phyloP scores from a whole-genome alignment of 2,329 filamentous ascomycete genomes.

The Coniochaeta sp. region DNA sequence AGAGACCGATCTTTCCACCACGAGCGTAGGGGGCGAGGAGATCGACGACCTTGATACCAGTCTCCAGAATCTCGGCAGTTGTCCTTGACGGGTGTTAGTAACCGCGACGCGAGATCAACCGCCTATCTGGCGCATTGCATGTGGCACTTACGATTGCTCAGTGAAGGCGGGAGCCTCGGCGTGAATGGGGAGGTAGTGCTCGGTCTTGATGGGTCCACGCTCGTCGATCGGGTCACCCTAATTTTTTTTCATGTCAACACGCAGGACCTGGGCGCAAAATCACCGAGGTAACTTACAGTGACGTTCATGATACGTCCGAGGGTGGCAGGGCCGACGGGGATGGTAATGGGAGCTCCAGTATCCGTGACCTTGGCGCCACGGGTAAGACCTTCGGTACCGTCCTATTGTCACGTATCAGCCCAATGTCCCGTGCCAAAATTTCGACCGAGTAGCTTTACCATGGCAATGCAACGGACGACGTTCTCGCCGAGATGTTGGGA shows the following conservation, averaged over 20 bases:
- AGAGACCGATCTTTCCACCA: constrained; percentile 99
- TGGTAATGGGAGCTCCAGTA: constrained; percentile 91
- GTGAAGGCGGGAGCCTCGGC: constrained; percentile 85
- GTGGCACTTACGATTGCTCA: constrained; percentile 63
- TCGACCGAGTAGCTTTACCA: constrained; percentile 46
- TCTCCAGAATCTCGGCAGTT: constrained; percentile 90
- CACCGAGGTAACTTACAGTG: constrained; percentile 42
- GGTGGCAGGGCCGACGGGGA: constrained; percentile 87
- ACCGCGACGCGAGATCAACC: not conserved
- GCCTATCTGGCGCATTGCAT: not conserved
- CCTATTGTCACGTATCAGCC: not conserved
- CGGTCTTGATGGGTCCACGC: constrained; percentile 93
- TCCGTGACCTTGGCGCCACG: constrained; percentile 81
- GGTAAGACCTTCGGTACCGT: constrained; percentile 96
- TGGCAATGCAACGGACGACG: constrained; percentile 99
- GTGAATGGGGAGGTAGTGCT: constrained; percentile 86
- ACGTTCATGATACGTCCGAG: constrained; percentile 99
- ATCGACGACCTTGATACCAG: constrained; percentile 99
- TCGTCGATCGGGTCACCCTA: constrained; percentile 96
- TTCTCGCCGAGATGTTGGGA: constrained; percentile 99
- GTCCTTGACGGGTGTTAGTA: constrained; percentile 36
- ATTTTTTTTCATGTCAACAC: not conserved
- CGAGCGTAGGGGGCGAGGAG: constrained; percentile 97
- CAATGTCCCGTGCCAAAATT: not conserved
- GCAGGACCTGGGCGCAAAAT: not conserved